Percentiles rank a stretch among this genome's conserved stretches.
Conservation (phyloP, 768 basidiomycete species). For the Chlorophyllum brunneum region DNA sequence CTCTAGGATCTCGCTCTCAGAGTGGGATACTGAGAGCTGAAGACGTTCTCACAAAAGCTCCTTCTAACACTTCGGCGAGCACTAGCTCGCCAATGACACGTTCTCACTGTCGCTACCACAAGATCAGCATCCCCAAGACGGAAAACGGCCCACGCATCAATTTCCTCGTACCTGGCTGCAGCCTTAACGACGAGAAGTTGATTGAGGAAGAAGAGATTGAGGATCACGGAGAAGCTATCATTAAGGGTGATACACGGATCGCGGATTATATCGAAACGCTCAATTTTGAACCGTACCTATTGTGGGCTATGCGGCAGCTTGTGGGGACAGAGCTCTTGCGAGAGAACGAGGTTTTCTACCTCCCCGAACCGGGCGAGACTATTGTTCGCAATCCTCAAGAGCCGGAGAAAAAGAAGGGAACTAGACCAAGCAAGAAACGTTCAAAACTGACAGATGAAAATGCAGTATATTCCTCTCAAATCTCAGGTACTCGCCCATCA, state of each 20-base stretch:
- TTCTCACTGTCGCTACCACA: constrained; percentile 68
- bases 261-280: constrained; percentile 46
- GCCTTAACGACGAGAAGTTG: constrained; percentile 51
- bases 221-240: constrained; percentile 56
- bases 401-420: background rate
- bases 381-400: constrained; percentile 19
- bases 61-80: constrained; percentile 18
- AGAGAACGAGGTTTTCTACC: constrained; percentile 63
- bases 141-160: constrained; percentile 49
- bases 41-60: constrained; percentile 14
- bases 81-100: constrained; percentile 54
- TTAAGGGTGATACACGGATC: constrained; percentile 44
- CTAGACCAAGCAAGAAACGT: background rate
- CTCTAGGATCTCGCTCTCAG: background rate
- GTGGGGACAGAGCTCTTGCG: constrained; percentile 63
- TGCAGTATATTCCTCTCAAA: background rate
- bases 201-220: constrained; percentile 58
- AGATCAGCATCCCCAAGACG: constrained; percentile 56
- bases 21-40: constrained; percentile 2
- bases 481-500: background rate
- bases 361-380: constrained; percentile 49
- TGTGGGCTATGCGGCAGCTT: constrained; percentile 54
- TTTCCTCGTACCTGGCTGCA: constrained; percentile 70
- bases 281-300: constrained; percentile 47
- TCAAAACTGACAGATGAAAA: background rate